Base-by-base conservation (phyloP, 139 green algal genomes). In the Closterium sp. region DNA sequence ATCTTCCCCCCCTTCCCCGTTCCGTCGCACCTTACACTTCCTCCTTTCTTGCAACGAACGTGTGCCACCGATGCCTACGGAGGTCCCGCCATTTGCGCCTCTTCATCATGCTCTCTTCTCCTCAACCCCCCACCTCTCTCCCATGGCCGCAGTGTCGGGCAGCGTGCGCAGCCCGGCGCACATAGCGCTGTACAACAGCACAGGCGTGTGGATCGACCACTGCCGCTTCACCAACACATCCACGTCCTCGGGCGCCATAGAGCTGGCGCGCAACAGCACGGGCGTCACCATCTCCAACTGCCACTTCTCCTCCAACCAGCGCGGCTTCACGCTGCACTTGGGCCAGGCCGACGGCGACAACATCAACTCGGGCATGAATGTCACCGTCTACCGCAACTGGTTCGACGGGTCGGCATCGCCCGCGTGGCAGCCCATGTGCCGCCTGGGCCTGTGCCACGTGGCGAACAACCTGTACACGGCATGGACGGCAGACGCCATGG, bases 241-340 rank as follows among this genome's bases (percentile, higher is more conserved):
- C 85, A 36, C 30, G 5, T 12, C 21, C 30, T 33, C 30, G 19
- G 87, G 87, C 38, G 69, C 87, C 87, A 33, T 90, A 30, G 87
- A 90, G 33, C 33, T 83, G 9, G 34, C 69, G 28, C 25, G 31
- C 87, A 33, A 33, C 87, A 36, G 28, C 87, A 90, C 87, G 16
- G 34, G 69, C 87, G 87, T 90, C 36, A 90, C 87, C 38, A 83
- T 90, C 87, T 90, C 87, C 35, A 90, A 90, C 38, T 84, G 38
- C 38, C 69, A 64, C 87, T 34, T 90, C 34, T 12, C 31, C 87
- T 83, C 66, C 84, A 86, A 86, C 55, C 55, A 76, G 55, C 55
- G 25, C 2, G 55, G 55, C 55, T 76, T 76, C 16, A 19, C 55
- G 55, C 12, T 76, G 55, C 55, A 76, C 55, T 19, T 76, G 3